Evolutionary conservation across 2,329 filamentous ascomycete species (phyloP), one percentile per base, ranked within the genome.

Genomic region (Hirsutella rhossiliensis): DNA sequence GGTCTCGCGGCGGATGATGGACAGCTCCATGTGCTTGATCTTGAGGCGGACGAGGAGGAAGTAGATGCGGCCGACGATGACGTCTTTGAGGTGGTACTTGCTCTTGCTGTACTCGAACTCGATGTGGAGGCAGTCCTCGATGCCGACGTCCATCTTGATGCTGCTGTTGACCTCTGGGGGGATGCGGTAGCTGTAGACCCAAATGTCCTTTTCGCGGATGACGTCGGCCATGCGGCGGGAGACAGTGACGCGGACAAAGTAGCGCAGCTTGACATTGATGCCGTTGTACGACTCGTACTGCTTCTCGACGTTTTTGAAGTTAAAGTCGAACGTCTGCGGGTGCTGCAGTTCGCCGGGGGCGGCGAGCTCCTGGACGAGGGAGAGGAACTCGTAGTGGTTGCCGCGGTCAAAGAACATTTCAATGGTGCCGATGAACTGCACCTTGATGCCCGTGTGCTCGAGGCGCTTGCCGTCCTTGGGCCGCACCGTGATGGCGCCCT

Each of bases 341-440:
- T 98, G 94, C 63, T 97, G 92, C 46, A 98, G 84, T 71, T 98
- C 92, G 64, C 92, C 92, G 2, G 92, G 92, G 17, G 92, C 89
- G 17, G 92, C 92, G 36, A 98, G 81, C 68, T 98, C 92, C 67
- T 97, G 94, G 56, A 92, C 90, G 27, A 97, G 79, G 31, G 88
- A 95, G 47, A 98, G 83, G 67, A 98, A 98, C 68, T 98, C 92
- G 73, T 98, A 95, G 71, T 97, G 92, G 64, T 96, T 98, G 56
- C 90, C 90, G 60, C 92, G 87, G 65, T 98, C 92, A 66, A 95
- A 98, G 77, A 97, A 98, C 92, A 98, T 98, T 65, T 98, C 92
- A 73, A 98, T 98, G 50, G 89, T 94, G 62, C 92, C 92, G 57
- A 98, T 96, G 71, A 98, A 98, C 64, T 98, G 92, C 57, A 98